phyloP scores from a whole-genome alignment of 108 stramenopile species.

The Epithemia pelagica region DNA sequence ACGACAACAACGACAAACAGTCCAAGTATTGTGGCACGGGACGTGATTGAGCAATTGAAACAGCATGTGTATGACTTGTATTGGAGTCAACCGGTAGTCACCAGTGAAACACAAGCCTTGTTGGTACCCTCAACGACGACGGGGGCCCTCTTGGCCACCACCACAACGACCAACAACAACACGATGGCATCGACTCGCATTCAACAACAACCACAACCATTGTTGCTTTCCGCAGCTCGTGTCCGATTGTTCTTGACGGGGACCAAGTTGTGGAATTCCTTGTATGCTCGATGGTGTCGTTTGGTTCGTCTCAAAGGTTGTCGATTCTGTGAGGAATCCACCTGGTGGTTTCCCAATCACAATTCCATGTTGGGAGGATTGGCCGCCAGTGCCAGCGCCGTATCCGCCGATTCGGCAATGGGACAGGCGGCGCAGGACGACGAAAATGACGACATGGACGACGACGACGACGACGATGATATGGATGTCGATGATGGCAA shows the following conservation, averaged over 20 bases:
- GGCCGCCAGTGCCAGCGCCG: no score
- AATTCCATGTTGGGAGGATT: not conserved
- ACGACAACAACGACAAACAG: not conserved
- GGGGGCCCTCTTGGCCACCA: conserved; percentile 12
- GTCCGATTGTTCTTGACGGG: conserved; percentile 59
- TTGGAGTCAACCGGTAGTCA: conserved; percentile 63
- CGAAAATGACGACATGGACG: conserved; percentile 16
- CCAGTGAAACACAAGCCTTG: conserved; percentile 26
- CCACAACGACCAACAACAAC: not conserved
- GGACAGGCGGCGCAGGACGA: conserved; percentile 38
- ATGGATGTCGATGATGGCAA: conserved; percentile 2
- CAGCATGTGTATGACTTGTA: conserved; percentile 51
- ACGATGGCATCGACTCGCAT: not conserved
- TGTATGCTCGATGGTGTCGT: conserved; percentile 82
- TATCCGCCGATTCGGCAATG: conserved; percentile 18
- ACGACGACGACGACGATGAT: conserved; percentile 14
- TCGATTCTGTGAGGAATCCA: conserved; percentile 69
- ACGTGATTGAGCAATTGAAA: conserved; percentile 35
- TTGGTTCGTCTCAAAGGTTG: conserved; percentile 36
- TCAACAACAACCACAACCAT: not conserved
- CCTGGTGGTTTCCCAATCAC: conserved; percentile 64
- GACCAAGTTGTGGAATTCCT: conserved; percentile 78
- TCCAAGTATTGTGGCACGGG: conserved; percentile 30
- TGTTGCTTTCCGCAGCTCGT: conserved; percentile 12
- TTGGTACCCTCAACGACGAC: not conserved